Percentiles rank a stretch among this genome's conserved stretches.
phyloP scores from a whole-genome alignment of 108 stramenopile species.

The Heterococcus sp. region DNA sequence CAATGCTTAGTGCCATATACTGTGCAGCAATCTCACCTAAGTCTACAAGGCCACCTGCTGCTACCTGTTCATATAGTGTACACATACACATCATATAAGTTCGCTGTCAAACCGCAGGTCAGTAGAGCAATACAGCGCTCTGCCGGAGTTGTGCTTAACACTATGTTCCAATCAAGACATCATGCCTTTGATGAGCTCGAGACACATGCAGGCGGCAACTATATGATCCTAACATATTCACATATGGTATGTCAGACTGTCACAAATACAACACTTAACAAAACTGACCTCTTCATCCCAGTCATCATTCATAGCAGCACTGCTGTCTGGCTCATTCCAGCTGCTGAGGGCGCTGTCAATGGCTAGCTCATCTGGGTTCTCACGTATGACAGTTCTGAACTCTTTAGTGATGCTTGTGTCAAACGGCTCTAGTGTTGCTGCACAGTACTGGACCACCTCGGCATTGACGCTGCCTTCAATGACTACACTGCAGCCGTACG shows the following conservation, averaged over 20 bases:
- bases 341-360: neutral
- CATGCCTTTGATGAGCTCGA: too few relatives aligned
- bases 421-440: neutral
- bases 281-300: neutral
- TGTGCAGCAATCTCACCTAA: constrained; percentile 35
- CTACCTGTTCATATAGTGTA: too few relatives aligned
- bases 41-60: constrained; percentile 2
- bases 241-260: too few relatives aligned
- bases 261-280: too few relatives aligned
- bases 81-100: too few relatives aligned
- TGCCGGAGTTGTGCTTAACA: too few relatives aligned
- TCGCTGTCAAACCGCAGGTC: too few relatives aligned
- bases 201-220: too few relatives aligned
- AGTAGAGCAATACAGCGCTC: too few relatives aligned
- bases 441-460: neutral
- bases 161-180: too few relatives aligned
- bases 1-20: constrained; percentile 28
- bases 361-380: neutral
- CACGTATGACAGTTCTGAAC: neutral
- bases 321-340: neutral
- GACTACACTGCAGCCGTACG: neutral
- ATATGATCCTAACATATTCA: too few relatives aligned
- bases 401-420: neutral
- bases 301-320: too few relatives aligned
- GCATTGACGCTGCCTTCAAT: neutral